Evolutionary conservation across 257 asterid species (phyloP), one percentile per base, ranked within the genome.

Genomic region (Primulina huaijiensis): DNA sequence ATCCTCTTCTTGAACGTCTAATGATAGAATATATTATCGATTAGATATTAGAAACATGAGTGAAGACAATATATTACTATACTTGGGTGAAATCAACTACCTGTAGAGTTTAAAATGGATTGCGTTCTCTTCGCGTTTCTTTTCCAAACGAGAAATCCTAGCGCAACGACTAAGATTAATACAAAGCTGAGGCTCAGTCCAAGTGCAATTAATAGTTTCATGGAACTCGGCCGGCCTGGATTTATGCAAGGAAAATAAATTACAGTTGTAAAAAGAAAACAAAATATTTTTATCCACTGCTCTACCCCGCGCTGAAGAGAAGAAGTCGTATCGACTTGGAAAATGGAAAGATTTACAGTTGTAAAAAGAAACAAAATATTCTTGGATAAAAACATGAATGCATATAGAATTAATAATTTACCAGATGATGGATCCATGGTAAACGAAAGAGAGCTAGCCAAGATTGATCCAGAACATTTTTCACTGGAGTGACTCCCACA

Each of bases 1-100:
- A 57, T 88, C 94, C 82, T 87, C 95, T 38, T 87, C 97, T 82
- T 85, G 94, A 72, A 82, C 60, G 79, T 93, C 96, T 87, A 80
- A 16, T 59, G 70, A 64, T 65, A 58, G 35, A 74, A 76, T 6
- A 2, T 33, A 11, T 52, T 3, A 25, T 50, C 1, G 21, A 50
- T 43, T 3, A 43, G 17, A 12, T 17, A 8, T 38, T 20, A 53
- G n/a, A 60, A 38, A 23, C 33, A 10, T n/a, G 65, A 29, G n/a
- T 11, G 55, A 25, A 43, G 12, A 40, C 37, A 25, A 23, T 1
- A 43, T 11, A 10, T 20, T 25, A 16, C 19, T 30, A 8, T 20
- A 27, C 59, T 58, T 20, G 53, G 52, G 35, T 7, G 62, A 23
- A 60, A 23, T 40, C 55, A 7, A 81, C 62, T 16, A 89, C 99